Base-by-base conservation (phyloP, 2,329 filamentous ascomycete genomes). In the Pseudocercospora cruenta region DNA sequence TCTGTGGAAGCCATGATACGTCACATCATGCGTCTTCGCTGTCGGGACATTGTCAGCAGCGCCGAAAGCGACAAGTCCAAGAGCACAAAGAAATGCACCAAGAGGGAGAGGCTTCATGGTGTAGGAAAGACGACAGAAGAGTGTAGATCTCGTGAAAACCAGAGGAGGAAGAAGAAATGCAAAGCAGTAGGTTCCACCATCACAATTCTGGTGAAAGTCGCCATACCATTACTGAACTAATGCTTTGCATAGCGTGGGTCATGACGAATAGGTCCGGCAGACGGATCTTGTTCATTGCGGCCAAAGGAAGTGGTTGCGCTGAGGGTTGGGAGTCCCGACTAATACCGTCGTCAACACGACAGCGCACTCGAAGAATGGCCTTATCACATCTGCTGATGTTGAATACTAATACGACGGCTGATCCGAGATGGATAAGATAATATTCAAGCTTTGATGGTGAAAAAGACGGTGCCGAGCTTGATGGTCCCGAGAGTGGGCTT, bases 1-100 rank as follows among this genome's bases (percentile, higher is more conserved):
- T 26, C 58, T 45, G 39, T 63, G 64, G 45, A 61, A 69, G 31
- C 75, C 74, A 19, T 68, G 57, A 63, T 77, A 77, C 2, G 64
- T 67, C 31, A 76, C 60, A 10, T 71, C 57, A 28, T 43, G 14
- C 10, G 31, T 24, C 16, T 12, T 58, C 12, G 39, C 55, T 24
- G 21, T 43, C n/a, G 55, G 55, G 12, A 49, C 45, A 10, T 49
- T 21, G 19, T 49, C 14, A 49, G 45, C 45, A 49, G 19, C 4
- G 19, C 45, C 22, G 6, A 24, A 21, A 21, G 45, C 22, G 9
- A 49, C 9, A 5, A 2, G 24, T 21, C n/a, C 45, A 22, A 49
- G 4, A 10, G 45, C 19, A 49, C 45, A 49, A 49, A 49, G 45
- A 24, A 39, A n/a, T 39, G 45, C 19, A 9, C n/a, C 45, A 49